A percentile compares a stretch with the other conserved stretches of the same genome.
These are phyloP conservation scores for Paramyrothecium sp. DNA, from an alignment of 2,329 filamentous ascomycete genomes.

Conservation along the genomic window DNA sequence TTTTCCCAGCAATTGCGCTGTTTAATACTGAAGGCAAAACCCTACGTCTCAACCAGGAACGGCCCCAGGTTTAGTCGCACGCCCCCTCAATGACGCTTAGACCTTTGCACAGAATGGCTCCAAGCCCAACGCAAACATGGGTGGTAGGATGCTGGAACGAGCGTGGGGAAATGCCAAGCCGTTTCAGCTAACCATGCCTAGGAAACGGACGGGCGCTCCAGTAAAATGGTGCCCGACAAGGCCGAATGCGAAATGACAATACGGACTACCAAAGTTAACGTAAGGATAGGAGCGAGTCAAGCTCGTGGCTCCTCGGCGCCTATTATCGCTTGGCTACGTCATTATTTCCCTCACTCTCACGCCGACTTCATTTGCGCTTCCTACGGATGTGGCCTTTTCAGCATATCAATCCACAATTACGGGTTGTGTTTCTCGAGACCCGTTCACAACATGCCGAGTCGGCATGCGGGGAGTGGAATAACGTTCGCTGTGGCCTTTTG, in stretches of 20 bases:
- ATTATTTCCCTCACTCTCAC: too few species aligned
- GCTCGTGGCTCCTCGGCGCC: too few species aligned
- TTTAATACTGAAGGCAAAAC: slow-evolving; percentile 2
- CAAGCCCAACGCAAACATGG: not conserved
- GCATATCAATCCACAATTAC: too few species aligned
- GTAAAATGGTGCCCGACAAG: not conserved
- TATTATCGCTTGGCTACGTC: too few species aligned
- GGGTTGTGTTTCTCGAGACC: too few species aligned
- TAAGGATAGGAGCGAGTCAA: not conserved
- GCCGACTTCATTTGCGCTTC: too few species aligned
- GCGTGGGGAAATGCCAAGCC: not conserved
- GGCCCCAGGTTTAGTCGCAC: slow-evolving; percentile 4
- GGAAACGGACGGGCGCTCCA: not conserved
- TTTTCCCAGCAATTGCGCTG: slow-evolving; percentile 1
- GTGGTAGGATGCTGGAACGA: not conserved
- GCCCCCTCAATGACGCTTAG: slow-evolving; percentile 13
- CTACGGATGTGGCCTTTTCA: too few species aligned
- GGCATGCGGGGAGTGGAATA: too few species aligned
- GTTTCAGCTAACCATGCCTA: not conserved
- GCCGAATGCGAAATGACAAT: not conserved
- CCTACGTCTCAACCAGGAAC: slow-evolving; percentile 12
- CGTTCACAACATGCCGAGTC: too few species aligned
- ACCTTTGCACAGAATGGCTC: slow-evolving; percentile 24
- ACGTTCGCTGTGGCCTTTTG: too few species aligned
- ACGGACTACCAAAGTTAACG: not conserved